These are phyloP conservation scores for Acacia acuminata DNA, from an alignment of 306 rosid species.

Conservation along the genomic window DNA sequence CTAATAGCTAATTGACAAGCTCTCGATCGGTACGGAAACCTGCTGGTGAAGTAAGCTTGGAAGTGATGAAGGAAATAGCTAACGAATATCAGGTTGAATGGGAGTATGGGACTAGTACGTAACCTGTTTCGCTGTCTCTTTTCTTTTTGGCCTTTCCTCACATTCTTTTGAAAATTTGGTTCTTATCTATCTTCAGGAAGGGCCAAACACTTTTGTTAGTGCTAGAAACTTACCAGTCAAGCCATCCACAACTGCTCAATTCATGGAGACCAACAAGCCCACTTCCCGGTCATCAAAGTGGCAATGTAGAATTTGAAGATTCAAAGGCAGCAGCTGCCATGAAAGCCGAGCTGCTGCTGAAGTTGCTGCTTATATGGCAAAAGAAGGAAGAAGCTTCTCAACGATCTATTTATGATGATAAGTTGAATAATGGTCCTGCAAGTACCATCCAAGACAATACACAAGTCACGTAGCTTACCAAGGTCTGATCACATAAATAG, in stretches of 20 bases:
- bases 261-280: conserved; percentile 41
- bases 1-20: conserved; percentile 86
- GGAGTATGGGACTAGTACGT: too few relatives aligned
- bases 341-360: conserved; percentile 92
- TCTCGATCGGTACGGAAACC: conserved; percentile 92
- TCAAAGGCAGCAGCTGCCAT: conserved; percentile 79
- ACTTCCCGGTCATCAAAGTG: conserved; percentile 33
- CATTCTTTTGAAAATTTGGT: not conserved
- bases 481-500: conserved; percentile 39
- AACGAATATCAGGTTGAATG: conserved; percentile 85
- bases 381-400: conserved; percentile 54
- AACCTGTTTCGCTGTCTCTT: conserved; percentile 23
- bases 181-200: conserved; percentile 50
- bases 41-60: conserved; percentile 69
- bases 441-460: not conserved
- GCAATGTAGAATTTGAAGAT: conserved; percentile 49
- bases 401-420: conserved; percentile 29
- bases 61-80: conserved; percentile 88
- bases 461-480: conserved; percentile 51
- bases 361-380: conserved; percentile 86
- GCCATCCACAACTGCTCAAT: conserved; percentile 33
- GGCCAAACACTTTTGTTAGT: conserved; percentile 65
- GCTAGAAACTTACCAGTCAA: conserved; percentile 67
- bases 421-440: not conserved
- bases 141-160: conserved; percentile 3